Percentiles rank a stretch among this genome's conserved stretches.
Evolutionary conservation across 305 asterid species (phyloP).

Genomic region (Striga hermonthica): DNA sequence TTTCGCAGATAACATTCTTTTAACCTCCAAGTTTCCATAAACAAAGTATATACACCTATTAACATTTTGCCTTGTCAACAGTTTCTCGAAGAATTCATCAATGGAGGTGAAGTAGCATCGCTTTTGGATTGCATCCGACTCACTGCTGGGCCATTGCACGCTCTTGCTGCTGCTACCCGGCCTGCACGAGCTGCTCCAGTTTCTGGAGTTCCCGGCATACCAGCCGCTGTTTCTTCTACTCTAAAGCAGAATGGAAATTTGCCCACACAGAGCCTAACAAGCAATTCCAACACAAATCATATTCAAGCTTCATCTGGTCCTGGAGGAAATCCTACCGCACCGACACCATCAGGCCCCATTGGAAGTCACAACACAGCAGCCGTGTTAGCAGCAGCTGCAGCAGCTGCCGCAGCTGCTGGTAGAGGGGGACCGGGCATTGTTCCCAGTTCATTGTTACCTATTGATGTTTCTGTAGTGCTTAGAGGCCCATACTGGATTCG

Average conservation of each 20-base stretch:
- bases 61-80: constrained; percentile 35
- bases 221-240: constrained; percentile 55
- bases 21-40: constrained; percentile 19
- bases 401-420: constrained; percentile 86
- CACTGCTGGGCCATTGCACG: constrained; percentile 98
- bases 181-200: constrained; percentile 99
- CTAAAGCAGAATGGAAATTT: constrained; percentile 64
- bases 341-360: constrained; percentile 49
- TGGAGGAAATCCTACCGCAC: constrained; percentile 48
- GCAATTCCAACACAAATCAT: constrained; percentile 48
- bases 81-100: constrained; percentile 98
- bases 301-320: constrained; percentile 68
- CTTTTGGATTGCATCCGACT: constrained; percentile 95
- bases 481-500: constrained; percentile 99
- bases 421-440: constrained; percentile 99
- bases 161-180: constrained; percentile 99
- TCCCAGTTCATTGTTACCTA: constrained; percentile 97
- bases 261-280: constrained; percentile 54
- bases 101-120: constrained; percentile 96
- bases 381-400: constrained; percentile 75
- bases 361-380: constrained; percentile 64
- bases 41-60: constrained; percentile 19
- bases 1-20: constrained; percentile 18
- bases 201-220: constrained; percentile 69
- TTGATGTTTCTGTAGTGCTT: constrained; percentile 97